Base-by-base conservation (phyloP, 495 filamentous ascomycete genomes). In the Neurospora sp. region DNA sequence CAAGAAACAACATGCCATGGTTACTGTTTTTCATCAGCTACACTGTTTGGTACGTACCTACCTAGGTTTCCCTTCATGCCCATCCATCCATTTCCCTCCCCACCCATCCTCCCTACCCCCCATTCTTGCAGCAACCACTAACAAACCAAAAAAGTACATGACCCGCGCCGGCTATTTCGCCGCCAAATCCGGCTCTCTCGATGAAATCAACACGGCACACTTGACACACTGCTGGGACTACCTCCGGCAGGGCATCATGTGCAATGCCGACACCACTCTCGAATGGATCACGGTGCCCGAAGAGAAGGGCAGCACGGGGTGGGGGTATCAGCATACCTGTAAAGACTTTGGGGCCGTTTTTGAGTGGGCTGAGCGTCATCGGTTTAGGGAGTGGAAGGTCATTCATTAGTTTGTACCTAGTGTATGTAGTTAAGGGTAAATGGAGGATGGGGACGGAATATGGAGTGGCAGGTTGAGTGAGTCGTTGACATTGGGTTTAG, bases 211-310 rank as follows among this genome's bases (percentile, higher is more conserved):
- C 70, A 46, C 44, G 6, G 8, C 70, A 0, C 75, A 40, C 81
- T 78, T 75, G 27, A 53, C 35, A 2, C 76, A 77, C 68, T 77
- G 76, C 71, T 59, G 74, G 27, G 76, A 77, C 53, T 73, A 76
- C 14, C 65, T 77, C 9, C 69, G 74, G 8, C 76, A 77, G 12
- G 71, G 53, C 6, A 70, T 77, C 59, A 71, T 74, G 74, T 77
- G 76, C 27, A 39, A 48, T 5, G 71, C 70, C 31, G 72, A 73
- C 71, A 72, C 72, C 42, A 73, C 72, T 11, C 69, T 73, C 12
- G 72, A 73, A 44, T 73, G 72, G 72, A 27, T 73, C 70, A n/a
- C n/a, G 3, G 14, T 11, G 10, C 39, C 39, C 1, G 70, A 71
- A 3, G 70, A 68, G 20, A 31, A 16, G 4, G 70, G 70, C 14